These are phyloP conservation scores for Exophiala spinifera DNA, from an alignment of 2,329 filamentous ascomycete genomes.

Conservation along the genomic window DNA sequence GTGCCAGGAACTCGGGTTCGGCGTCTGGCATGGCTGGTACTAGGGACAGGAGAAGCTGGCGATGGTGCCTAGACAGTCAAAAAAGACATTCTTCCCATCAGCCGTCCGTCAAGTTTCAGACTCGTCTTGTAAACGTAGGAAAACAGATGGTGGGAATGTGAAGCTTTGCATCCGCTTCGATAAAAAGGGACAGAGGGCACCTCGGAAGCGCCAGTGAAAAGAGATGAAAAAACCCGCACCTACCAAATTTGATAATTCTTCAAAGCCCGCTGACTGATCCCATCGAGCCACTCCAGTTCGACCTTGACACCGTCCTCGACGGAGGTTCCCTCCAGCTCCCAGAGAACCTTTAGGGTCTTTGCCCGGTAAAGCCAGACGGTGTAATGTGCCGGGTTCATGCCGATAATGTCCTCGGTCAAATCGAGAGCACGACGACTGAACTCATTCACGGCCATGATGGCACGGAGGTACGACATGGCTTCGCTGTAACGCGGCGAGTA, in stretches of 20 bases:
- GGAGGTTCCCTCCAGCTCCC: slow-evolving; percentile 34
- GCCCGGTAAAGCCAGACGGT: slow-evolving; percentile 98
- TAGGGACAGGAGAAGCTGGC: slow-evolving; percentile 55
- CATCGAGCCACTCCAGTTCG: slow-evolving; percentile 84
- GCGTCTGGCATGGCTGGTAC: slow-evolving; percentile 57
- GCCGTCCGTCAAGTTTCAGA: too few species aligned
- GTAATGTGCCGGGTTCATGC: slow-evolving; percentile 94
- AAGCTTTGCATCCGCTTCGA: too few species aligned
- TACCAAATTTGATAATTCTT: slow-evolving; percentile 99
- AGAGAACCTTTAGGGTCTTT: slow-evolving; percentile 62
- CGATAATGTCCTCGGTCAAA: slow-evolving; percentile 85
- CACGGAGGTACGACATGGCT: slow-evolving; percentile 88
- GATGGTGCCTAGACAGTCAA: slow-evolving; percentile 52
- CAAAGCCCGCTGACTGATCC: slow-evolving; percentile 74
- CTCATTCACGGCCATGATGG: slow-evolving; percentile 87
- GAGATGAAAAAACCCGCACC: background rate
- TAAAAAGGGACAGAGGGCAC: slow-evolving; percentile 57
- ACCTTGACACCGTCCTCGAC: slow-evolving; percentile 48
- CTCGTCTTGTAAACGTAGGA: too few species aligned
- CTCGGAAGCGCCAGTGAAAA: background rate
- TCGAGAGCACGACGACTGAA: slow-evolving; percentile 72
- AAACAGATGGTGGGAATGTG: too few species aligned
- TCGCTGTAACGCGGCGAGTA: slow-evolving; percentile 88
- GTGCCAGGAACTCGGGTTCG: slow-evolving; percentile 71
- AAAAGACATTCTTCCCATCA: too few species aligned